A percentile compares a stretch with the other conserved stretches of the same genome.
Conservation (phyloP, 768 basidiomycete species). For the Termitomyces sp. region DNA sequence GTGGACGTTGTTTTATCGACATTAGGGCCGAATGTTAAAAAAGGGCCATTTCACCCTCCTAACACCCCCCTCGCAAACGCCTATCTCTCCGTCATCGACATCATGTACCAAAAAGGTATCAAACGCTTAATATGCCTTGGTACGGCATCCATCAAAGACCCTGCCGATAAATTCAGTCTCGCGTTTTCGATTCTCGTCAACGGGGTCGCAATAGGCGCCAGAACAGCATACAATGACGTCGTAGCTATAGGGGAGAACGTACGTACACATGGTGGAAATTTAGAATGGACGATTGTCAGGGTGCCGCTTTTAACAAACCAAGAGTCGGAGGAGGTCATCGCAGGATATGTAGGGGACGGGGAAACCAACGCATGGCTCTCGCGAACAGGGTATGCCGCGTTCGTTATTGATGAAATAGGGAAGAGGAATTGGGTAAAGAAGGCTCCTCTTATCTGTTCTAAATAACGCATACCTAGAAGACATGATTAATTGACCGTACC, state of each 20-base stretch:
- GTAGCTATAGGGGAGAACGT: constrained; percentile 59
- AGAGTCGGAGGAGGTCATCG: constrained; percentile 40
- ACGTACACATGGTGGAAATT: constrained; percentile 39
- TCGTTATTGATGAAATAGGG: constrained; percentile 54
- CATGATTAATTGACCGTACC: background rate
- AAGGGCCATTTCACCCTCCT: constrained; percentile 34
- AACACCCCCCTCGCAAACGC: constrained; percentile 60
- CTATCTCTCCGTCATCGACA: constrained; percentile 50
- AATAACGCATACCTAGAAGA: background rate
- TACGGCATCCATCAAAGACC: constrained; percentile 62
- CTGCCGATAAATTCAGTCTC: constrained; percentile 51
- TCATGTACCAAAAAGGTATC: constrained; percentile 50
- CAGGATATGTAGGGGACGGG: constrained; percentile 68
- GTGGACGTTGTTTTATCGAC: constrained; percentile 65
- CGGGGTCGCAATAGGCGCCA: constrained; percentile 39
- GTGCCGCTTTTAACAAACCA: constrained; percentile 60
- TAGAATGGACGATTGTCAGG: constrained; percentile 69
- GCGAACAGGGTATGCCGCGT: constrained; percentile 56
- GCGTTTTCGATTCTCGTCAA: constrained; percentile 40
- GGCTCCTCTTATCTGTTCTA: constrained; percentile 36
- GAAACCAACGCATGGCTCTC: constrained; percentile 46
- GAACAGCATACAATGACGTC: constrained; percentile 63
- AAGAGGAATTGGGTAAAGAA: constrained; percentile 57
- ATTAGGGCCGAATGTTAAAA: constrained; percentile 46
- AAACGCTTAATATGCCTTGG: constrained; percentile 64